phyloP scores from a whole-genome alignment of 2,329 filamentous ascomycete genomes.

The Apiospora rasikravindrae region DNA sequence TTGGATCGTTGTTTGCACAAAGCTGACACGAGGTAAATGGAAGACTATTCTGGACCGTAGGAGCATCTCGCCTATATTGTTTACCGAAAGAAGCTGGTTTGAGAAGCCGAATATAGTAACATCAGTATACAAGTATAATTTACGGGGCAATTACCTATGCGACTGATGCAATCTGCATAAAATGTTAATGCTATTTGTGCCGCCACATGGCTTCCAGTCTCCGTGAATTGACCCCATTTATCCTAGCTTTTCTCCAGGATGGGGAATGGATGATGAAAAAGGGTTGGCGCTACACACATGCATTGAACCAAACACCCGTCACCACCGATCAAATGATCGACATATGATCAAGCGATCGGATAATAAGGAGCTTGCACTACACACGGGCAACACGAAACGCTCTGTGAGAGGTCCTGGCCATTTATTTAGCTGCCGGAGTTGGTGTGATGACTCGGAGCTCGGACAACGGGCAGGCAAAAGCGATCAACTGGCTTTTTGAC shows the following conservation, averaged over 20 bases:
- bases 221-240: background rate
- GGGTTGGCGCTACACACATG: background rate
- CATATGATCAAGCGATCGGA: constrained; percentile 11
- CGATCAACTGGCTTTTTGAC: background rate
- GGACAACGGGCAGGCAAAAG: background rate
- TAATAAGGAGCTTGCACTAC: background rate
- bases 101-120: background rate
- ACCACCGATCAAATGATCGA: background rate
- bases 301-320: background rate
- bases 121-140: background rate
- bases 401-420: constrained; percentile 9
- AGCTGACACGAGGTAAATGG: background rate
- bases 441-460: constrained; percentile 2
- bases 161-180: background rate
- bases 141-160: background rate
- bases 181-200: background rate
- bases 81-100: background rate
- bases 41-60: background rate
- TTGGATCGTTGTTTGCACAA: background rate
- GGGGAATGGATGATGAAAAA: background rate
- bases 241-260: constrained; percentile 3
- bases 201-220: background rate
- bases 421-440: background rate
- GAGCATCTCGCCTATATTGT: background rate
- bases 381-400: background rate